Evolutionary conservation across 306 rosid genomes (phyloP).

Genomic region (Biancaea sappan): DNA sequence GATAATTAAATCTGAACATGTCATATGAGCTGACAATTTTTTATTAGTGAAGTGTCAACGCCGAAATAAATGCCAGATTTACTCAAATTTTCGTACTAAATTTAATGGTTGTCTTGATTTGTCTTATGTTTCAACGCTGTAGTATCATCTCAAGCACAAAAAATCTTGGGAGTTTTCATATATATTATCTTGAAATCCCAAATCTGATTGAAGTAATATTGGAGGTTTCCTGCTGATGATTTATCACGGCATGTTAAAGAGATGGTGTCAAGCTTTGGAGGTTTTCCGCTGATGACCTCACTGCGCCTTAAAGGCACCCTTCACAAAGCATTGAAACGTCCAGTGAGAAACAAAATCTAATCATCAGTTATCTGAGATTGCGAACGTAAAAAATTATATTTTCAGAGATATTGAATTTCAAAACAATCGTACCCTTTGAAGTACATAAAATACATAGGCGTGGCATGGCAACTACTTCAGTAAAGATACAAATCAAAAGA

Average conservation of each 20-base stretch:
- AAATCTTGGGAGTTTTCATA: not conserved
- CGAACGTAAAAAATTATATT: not conserved
- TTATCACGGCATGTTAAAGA: not conserved
- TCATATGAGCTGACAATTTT: not conserved
- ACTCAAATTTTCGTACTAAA: not conserved
- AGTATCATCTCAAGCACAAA: not conserved
- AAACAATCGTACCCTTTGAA: slow-evolving; percentile 4
- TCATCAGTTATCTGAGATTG: not conserved
- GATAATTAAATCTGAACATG: not conserved
- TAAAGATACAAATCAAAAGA: slow-evolving; percentile 45
- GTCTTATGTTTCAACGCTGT: slow-evolving; percentile 29
- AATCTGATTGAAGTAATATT: not conserved
- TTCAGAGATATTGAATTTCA: not conserved
- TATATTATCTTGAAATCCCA: not conserved
- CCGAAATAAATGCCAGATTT: not conserved
- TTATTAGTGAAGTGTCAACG: not conserved
- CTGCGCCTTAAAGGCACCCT: not conserved
- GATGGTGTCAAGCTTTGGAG: slow-evolving; percentile 21
- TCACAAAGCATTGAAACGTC: slow-evolving; percentile 1
- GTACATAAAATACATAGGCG: slow-evolving; percentile 20
- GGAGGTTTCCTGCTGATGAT: too few species aligned
- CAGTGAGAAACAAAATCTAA: not conserved
- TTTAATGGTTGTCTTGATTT: slow-evolving; percentile 1
- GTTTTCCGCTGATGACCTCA: slow-evolving; percentile 9
- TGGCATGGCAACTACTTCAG: slow-evolving; percentile 36